Evolutionary conservation across 2,329 filamentous ascomycete genomes (phyloP), one percentile per base, ranked within the genome.

Genomic region (Venturia asperata): DNA sequence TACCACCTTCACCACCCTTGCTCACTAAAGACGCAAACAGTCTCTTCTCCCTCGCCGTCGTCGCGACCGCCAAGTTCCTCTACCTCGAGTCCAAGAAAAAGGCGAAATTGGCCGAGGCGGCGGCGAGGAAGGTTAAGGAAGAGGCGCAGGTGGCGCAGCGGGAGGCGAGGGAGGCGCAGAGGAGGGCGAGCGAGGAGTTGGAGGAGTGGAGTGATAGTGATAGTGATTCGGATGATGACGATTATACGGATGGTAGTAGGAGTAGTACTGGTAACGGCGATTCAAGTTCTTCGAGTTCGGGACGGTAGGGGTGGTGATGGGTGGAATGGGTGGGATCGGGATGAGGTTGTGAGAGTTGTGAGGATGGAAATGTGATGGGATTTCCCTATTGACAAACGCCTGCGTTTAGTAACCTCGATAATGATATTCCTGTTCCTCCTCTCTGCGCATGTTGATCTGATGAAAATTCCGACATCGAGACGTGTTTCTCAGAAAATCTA

Each of bases 191-290:
- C 27, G 42, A 37, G 7, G 49, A 45, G n/a, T 61, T 58, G 52
- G 52, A 58, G 52, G 52, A 58, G 17, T 52, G 47, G 47, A 63
- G 5, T 34, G 63, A n/a, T 21, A 49, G 1, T 15, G 62, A 61
- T 43, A 19, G 13, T 19, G 45, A 37, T 52, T 70, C 68, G 19
- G 69, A 71, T 21, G 27, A 56, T 3, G 49, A 70, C 15, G 37
- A 72, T 13, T 66, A 68, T 6, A 52, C 47, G 10, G 21, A 52
- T 52, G 47, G 15, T 5, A 27, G 47, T 27, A 52, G 21, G 15
- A 15, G 63, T 68, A 21, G 47, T 5, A 47, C 5, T 9, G 49
- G 17, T 17, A 47, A 17, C 15, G 45, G 21, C 19, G 3, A 47
- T 47, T 47, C 45, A 9, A 41, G 39, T 5, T 27, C 21, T 24